Evolutionary conservation across 225 moss, liverwort and hornwort genomes (phyloP).

Genomic region (Antitrichia curtipendula): DNA sequence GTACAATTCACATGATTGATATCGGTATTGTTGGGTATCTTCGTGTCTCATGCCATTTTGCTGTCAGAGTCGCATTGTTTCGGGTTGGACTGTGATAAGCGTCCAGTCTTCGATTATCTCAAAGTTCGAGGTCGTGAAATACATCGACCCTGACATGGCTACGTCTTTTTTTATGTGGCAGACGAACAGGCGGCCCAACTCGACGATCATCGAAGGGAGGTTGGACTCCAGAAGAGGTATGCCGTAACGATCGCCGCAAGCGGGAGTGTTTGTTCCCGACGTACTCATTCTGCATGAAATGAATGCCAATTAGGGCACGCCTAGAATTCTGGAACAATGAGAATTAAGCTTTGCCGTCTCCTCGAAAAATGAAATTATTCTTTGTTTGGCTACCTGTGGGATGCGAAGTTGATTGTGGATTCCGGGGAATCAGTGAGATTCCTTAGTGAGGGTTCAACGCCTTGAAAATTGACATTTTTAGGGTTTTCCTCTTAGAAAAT

Average conservation of each 20-base stretch:
- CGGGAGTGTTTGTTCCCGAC: too few species aligned
- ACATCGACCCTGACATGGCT: neutral
- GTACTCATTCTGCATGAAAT: too few species aligned
- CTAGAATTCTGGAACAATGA: neutral
- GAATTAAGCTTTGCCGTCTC: too few species aligned
- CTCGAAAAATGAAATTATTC: too few species aligned
- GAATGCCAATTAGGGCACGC: neutral
- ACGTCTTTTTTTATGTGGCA: neutral
- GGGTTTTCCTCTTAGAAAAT: neutral
- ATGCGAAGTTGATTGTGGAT: too few species aligned
- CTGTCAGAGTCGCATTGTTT: neutral
- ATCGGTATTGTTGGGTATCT: neutral
- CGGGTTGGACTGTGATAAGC: neutral
- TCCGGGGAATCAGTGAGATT: too few species aligned
- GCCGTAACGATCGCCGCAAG: neutral
- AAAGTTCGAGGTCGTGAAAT: neutral
- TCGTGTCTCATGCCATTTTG: too few species aligned
- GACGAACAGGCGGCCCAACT: constrained; percentile 96
- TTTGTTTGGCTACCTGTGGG: neutral
- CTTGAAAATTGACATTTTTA: neutral
- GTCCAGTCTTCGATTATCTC: neutral
- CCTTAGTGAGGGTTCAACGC: too few species aligned
- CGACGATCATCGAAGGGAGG: constrained; percentile 97
- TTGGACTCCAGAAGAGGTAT: constrained; percentile 95
- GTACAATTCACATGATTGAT: neutral